Base-by-base conservation (phyloP, 2,329 filamentous ascomycete species). In the Penicillium sp. region DNA sequence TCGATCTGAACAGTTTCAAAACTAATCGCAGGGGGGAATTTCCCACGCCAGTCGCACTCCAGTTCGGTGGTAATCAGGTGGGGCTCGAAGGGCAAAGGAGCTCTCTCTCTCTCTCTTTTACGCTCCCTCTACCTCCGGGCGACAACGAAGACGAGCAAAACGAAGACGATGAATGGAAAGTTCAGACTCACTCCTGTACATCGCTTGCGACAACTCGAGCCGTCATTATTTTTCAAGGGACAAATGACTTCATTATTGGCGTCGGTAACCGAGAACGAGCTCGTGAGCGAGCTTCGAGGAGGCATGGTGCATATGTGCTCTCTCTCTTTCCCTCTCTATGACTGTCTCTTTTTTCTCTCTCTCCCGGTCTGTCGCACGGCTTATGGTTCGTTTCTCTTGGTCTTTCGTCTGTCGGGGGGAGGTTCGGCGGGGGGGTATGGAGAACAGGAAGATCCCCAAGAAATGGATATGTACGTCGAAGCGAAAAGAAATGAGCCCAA, bases 181-280 rank as follows among this genome's bases (percentile, higher is more conserved):
- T 33, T 33, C 65, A 63, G 65, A 95, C 93, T 92, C 85, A 98
- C 95, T 80, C 95, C 95, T 75, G 96, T 89, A 82, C 95, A 99
- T 83, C 94, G 87, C 84, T 99, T 99, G 78, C 94, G 89, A 83
- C 95, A 99, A 81, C 89, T 92, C 70, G 93, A 97, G 77, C 92
- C 92, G 87, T 99, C 95, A 75, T 97, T 93, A 77, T 97, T 97
- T 75, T 88, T 89, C 79, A 99, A 83, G 69, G 95, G 95, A 81
- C 95, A 99, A 74, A 97, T 91, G 75, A 99, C 95, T 81, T 98
- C 94, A 79, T 96, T 96, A 79, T 91, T 94, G 78, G 90, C 86
- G 83, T 97, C 92, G 52, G 91, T 91, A 73, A 96, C 91, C 69
- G 92, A 93, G 79, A 97, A 97, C 68, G 92, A 95, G 75, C 91